Evolutionary conservation across 805 yeast species (phyloP), one percentile per base, ranked within the genome.

Genomic region (Yamadazyma insecticola): DNA sequence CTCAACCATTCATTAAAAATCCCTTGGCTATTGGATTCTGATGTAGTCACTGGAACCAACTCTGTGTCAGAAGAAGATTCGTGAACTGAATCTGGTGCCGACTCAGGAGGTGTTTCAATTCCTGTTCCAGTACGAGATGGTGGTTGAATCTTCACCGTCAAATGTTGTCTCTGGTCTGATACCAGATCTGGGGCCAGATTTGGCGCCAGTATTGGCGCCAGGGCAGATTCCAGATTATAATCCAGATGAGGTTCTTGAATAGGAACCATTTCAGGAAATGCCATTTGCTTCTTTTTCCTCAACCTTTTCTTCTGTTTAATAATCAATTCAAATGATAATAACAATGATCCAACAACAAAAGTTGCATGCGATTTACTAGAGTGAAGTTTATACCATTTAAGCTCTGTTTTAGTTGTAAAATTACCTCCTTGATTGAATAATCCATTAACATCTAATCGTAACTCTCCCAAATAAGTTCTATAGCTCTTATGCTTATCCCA

Each of bases 321-420:
- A 7, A 47, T 41, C 29, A 72, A 40, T 33, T 66, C 70, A 35
- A 71, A 62, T 21, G 69, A 63, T 7, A 68, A 30, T 14, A 68
- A 50, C 10, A 73, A 33, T 0, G 74, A 66, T 0, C 78, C 78
- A 1, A 76, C 69, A 9, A 71, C 70, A 44, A 58, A 73, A 10
- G 64, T 50, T 22, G 63, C 60, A 32, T 63, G 50, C 1, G 54
- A 46, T 25, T 48, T 52, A 14, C 62, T 62, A 6, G 74, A 67
- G 29, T 60, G 57, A 5, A 73, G 47, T 37, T 60, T 57, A 42
- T 61, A 66, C 76, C 76, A 73, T 29, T 61, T 55, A 7, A 70
- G 45, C 2, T 55, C 61, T 2, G 56, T 52, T 11, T 40, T 37
- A 17, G 38, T 26, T 5, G 24, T 25, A 30, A 50, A 37, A 6